Evolutionary conservation across 495 filamentous ascomycete species (phyloP).

Genomic region (Aspergillus carlsbadensis): DNA sequence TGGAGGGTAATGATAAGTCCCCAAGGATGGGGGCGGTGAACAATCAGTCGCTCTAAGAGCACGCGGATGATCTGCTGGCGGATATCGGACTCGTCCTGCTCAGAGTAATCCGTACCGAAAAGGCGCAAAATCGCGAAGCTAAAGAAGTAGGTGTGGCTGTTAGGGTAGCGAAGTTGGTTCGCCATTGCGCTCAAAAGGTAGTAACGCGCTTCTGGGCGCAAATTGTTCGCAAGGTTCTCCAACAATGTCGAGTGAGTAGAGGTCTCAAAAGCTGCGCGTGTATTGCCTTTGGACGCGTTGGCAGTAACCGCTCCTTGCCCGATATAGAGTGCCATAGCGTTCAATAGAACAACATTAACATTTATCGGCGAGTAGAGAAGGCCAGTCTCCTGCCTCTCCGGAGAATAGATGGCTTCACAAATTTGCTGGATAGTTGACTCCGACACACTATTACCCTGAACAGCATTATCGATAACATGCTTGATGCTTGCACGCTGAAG

Average conservation of each 20-base stretch:
- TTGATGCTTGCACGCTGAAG: slow-evolving; percentile 64
- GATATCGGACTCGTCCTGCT: slow-evolving; percentile 77
- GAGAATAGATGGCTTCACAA: slow-evolving; percentile 61
- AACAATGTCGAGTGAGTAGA: slow-evolving; percentile 75
- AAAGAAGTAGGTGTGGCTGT: slow-evolving; percentile 90
- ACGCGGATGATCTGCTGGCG: slow-evolving; percentile 88
- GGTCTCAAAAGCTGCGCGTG: slow-evolving; percentile 62
- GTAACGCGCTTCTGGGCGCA: slow-evolving; percentile 78
- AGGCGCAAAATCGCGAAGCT: slow-evolving; percentile 82
- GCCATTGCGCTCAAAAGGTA: slow-evolving; percentile 80
- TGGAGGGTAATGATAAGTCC: slow-evolving; percentile 86
- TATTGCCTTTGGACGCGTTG: slow-evolving; percentile 56
- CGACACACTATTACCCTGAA: slow-evolving; percentile 56
- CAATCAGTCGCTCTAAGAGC: slow-evolving; percentile 80
- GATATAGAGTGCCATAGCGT: slow-evolving; percentile 80
- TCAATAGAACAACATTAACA: slow-evolving; percentile 70
- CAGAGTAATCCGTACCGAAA: slow-evolving; percentile 74
- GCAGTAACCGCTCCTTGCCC: slow-evolving; percentile 65
- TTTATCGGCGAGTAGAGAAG: slow-evolving; percentile 60
- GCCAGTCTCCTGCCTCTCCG: slow-evolving; percentile 52
- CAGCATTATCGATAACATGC: slow-evolving; percentile 62
- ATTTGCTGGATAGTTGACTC: slow-evolving; percentile 71
- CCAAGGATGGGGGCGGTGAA: slow-evolving; percentile 95
- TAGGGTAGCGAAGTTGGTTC: slow-evolving; percentile 89
- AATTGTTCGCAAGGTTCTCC: slow-evolving; percentile 67